These are phyloP conservation scores for Przewalskia tangutica DNA, from an alignment of 257 asterid genomes.

Conservation along the genomic window DNA sequence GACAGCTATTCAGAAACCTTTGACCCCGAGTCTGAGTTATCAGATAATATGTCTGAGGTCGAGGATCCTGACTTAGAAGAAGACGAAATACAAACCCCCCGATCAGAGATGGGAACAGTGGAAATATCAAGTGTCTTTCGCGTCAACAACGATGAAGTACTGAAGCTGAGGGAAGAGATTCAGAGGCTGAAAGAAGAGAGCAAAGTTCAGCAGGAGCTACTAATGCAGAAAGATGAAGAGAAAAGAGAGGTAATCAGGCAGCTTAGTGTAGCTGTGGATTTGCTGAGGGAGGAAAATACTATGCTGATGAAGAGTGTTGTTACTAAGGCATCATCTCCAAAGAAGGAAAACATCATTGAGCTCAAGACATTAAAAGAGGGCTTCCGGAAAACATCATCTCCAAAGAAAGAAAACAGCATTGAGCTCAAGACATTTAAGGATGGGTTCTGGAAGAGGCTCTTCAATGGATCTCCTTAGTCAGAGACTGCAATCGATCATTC, in stretches of 20 bases:
- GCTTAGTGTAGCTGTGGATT: slow-evolving; percentile 57
- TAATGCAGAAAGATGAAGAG: slow-evolving; percentile 75
- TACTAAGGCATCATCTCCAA: slow-evolving; percentile 7
- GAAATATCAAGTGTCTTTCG: slow-evolving; percentile 12
- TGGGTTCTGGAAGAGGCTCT: slow-evolving; percentile 51
- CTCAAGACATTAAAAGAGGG: slow-evolving; percentile 25
- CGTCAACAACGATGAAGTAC: slow-evolving; percentile 15
- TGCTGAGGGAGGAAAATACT: slow-evolving; percentile 60
- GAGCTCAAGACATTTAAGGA: slow-evolving; percentile 25
- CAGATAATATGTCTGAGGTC: slow-evolving; percentile 43
- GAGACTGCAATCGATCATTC: not conserved
- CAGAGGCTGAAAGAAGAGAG: slow-evolving; percentile 54
- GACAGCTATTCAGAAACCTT: slow-evolving; percentile 76
- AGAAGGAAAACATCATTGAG: slow-evolving; percentile 12
- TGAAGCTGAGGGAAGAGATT: slow-evolving; percentile 43
- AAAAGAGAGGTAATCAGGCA: slow-evolving; percentile 85
- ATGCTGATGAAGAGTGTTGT: slow-evolving; percentile 26
- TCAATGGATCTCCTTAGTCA: slow-evolving; percentile 36
- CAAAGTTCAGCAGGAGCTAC: slow-evolving; percentile 34
- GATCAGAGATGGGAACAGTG: slow-evolving; percentile 8
- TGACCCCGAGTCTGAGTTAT: slow-evolving; percentile 41
- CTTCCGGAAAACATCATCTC: not conserved
- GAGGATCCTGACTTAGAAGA: slow-evolving; percentile 57
- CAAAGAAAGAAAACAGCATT: slow-evolving; percentile 11
- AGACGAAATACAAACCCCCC: not conserved